Base-by-base conservation (phyloP, 768 basidiomycete genomes). In the Sarcodon aspratus region DNA sequence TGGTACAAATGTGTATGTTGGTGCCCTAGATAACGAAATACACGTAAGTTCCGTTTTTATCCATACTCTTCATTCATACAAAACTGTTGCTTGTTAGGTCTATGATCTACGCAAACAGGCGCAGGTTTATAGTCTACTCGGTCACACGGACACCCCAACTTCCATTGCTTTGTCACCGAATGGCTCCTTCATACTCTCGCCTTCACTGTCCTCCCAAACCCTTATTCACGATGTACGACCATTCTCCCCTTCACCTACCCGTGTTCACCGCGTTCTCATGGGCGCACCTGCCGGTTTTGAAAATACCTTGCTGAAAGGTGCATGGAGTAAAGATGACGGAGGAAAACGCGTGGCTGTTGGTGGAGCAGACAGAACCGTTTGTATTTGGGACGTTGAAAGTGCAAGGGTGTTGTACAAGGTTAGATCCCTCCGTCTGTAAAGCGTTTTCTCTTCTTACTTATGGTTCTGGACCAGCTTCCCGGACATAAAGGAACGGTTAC, bases 401-500 rank as follows among this genome's bases (percentile, higher is more conserved):
- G 78, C 74, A 27, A 78, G 76, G 50, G 75, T 85, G 3, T 59
- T 83, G 54, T 91, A 90, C 71, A 90, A 93, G 77, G 82, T 92
- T 36, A n/a, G 57, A 53, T 36, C 34, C 36, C 44, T 47, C 42
- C 32, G n/a, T 49, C 15, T 11, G 8, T 47, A 15, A 13, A 13
- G 4, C 27, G 13, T 15, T 42, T 27, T 3, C 15, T 17, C 15
- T 15, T 34, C 9, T 38, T 33, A 15, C 46, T 12, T 47, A 10
- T 31, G 7, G 12, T 47, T 43, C 33, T 3, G 11, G 21, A 44
- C 21, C 33, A 89, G 88, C 75, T 97, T 49, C 91, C 95, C 36
- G 95, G 95, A 11, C 95, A 99, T 64, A 96, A 91, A 63, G 94
- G 95, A 9, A 94, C 94, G 0, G 93, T 98, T 11, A 93, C 91